Base-by-base conservation (phyloP, 2,329 filamentous ascomycete genomes). In the Trichoderma sp. region DNA sequence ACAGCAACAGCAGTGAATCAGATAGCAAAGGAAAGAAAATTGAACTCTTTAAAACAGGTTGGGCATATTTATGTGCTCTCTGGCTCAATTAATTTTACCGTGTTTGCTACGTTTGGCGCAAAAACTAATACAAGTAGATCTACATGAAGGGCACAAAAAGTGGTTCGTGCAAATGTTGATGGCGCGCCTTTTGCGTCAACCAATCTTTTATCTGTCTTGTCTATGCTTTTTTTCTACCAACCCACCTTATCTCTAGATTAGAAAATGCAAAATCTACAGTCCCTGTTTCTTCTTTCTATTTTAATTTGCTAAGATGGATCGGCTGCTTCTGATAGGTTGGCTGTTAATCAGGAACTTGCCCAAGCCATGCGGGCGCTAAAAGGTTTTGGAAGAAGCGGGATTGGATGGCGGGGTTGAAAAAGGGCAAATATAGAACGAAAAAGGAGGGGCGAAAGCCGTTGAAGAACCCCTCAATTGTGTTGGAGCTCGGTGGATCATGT, bases 141-240 rank as follows among this genome's bases (percentile, higher is more conserved):
- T 43, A 65, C 35, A 56, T 33, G n/a, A 52, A 59, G 47, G 61
- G 21, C 55, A 52, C 40, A 5, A 67, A 67, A 67, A 59, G 64
- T 59, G 64, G 64, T 13, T 67, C 40, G 29, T 59, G 6, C 14
- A 59, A 49, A 59, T 49, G 37, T 52, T 56, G 10, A 35, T 35
- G 19, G n/a, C n/a, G 27, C 53, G 63, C 53, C 53, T 35, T 66
- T 49, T n/a, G 13, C 6, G 35, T 13, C 24, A 43, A 24, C 14
- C 3, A 16, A 35, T 33, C 13, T 24, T 21, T 47, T 47, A 49
- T 31, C 13, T 35, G 13, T 65, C 6, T 8, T 43, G 19, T 43
- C 40, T 13, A 14, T 24, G 14, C 13, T 43, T 47, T 33, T 19
- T 33, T 21, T 33, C n/a, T 47, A 31, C 19, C 27, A 13, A 24